These are phyloP conservation scores for Aspergillus cejpii DNA, from an alignment of 2,329 filamentous ascomycete species.

Conservation along the genomic window DNA sequence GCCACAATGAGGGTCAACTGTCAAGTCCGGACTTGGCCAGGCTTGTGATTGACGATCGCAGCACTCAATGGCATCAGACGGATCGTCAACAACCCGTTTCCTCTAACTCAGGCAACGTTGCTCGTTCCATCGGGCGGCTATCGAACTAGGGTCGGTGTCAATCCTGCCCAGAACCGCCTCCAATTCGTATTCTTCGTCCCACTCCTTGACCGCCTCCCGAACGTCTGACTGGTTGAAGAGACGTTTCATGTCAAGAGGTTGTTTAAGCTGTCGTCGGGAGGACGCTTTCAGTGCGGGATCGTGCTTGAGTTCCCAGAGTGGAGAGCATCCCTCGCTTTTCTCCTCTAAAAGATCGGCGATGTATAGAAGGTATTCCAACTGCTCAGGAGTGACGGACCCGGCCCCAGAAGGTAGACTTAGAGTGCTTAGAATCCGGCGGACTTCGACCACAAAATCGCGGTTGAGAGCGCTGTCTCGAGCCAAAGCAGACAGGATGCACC, in stretches of 20 bases:
- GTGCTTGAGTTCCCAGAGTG: conserved; percentile 11
- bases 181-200: conserved; percentile 29
- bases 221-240: conserved; percentile 13
- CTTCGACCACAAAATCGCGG: conserved; percentile 32
- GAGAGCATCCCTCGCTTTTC: conserved; percentile 20
- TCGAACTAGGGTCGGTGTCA: conserved; percentile 11
- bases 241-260: conserved; percentile 8
- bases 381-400: conserved; percentile 5
- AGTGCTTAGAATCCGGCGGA: conserved; percentile 23
- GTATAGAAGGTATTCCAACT: conserved; percentile 17
- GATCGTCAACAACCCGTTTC: neutral
- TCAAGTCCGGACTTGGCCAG: neutral
- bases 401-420: conserved; percentile 4
- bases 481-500: conserved; percentile 37
- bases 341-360: conserved; percentile 18
- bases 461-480: conserved; percentile 27
- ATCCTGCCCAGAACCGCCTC: conserved; percentile 17
- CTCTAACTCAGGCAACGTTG: neutral
- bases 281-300: conserved; percentile 10
- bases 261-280: conserved; percentile 10
- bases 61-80: neutral
- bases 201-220: conserved; percentile 13
- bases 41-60: neutral
- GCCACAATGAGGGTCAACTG: neutral
- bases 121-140: conserved; percentile 16